Conservation (phyloP, 495 filamentous ascomycete genomes). For the Aspergillus sclerotiicarbonarius region DNA sequence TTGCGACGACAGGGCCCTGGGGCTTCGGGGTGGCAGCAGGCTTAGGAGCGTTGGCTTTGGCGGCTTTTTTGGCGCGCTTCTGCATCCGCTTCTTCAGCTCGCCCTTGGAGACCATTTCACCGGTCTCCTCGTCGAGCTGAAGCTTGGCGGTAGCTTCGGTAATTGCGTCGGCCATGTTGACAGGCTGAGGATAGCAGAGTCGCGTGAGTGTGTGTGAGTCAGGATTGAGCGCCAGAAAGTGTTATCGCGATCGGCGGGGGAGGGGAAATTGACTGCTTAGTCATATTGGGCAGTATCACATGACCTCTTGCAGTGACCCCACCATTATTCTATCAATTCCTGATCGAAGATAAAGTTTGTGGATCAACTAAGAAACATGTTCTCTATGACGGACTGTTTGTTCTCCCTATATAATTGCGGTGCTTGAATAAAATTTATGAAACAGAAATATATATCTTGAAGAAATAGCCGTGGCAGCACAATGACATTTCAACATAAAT, state of each 20-base stretch:
- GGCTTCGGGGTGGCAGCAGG: constrained; percentile 28
- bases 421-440: no score
- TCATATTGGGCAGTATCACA: no score
- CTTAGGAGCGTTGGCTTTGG: constrained; percentile 39
- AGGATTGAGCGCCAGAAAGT: no score
- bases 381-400: no score
- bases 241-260: neutral
- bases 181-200: neutral
- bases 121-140: constrained; percentile 62
- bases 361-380: no score
- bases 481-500: no score
- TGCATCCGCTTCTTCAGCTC: constrained; percentile 65
- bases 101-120: constrained; percentile 64
- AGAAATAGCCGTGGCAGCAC: no score
- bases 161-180: constrained; percentile 55
- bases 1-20: constrained; percentile 33
- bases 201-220: constrained; percentile 1
- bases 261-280: constrained; percentile 1
- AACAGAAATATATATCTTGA: no score
- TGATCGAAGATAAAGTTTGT: no score
- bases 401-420: no score
- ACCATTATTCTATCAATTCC: no score
- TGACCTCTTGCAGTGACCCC: no score
- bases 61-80: constrained; percentile 60
- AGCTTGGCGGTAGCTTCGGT: constrained; percentile 55